Evolutionary conservation across 352 stramenopile genomes (phyloP).

Genomic region (Globisporangium solare): DNA sequence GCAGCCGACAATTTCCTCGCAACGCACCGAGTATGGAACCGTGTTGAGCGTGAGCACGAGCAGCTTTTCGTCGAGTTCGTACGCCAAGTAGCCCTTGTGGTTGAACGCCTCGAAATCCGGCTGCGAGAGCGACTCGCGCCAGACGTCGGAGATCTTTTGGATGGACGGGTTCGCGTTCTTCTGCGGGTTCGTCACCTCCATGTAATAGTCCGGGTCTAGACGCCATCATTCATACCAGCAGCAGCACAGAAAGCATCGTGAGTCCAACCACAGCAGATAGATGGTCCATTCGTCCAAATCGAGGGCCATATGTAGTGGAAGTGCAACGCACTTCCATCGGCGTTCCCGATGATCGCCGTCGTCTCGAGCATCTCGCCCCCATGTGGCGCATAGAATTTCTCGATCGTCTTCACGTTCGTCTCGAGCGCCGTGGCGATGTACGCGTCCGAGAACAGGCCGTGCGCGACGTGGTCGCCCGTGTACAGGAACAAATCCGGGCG

Average conservation of each 20-base stretch:
- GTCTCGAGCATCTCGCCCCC: constrained; percentile 28
- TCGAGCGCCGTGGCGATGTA: constrained; percentile 60
- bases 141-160: constrained; percentile 40
- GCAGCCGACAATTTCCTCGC: not conserved
- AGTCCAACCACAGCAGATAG: not conserved
- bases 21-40: constrained; percentile 68
- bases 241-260: no score
- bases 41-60: constrained; percentile 77
- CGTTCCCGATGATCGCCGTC: constrained; percentile 80
- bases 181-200: constrained; percentile 63
- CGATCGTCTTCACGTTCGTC: constrained; percentile 58
- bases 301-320: no score
- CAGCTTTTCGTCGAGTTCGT: constrained; percentile 61
- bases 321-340: constrained; percentile 49
- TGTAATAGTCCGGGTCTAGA: constrained; percentile 65
- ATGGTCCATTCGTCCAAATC: not conserved
- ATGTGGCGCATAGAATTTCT: constrained; percentile 59
- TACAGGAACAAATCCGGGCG: constrained; percentile 74
- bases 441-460: constrained; percentile 54
- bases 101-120: constrained; percentile 55
- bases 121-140: constrained; percentile 42
- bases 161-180: constrained; percentile 55
- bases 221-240: no score
- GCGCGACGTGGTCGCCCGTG: constrained; percentile 73
- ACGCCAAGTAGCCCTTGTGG: constrained; percentile 52